Base-by-base conservation (phyloP, 2,329 filamentous ascomycete genomes). In the Thielaviopsis ethacetica region DNA sequence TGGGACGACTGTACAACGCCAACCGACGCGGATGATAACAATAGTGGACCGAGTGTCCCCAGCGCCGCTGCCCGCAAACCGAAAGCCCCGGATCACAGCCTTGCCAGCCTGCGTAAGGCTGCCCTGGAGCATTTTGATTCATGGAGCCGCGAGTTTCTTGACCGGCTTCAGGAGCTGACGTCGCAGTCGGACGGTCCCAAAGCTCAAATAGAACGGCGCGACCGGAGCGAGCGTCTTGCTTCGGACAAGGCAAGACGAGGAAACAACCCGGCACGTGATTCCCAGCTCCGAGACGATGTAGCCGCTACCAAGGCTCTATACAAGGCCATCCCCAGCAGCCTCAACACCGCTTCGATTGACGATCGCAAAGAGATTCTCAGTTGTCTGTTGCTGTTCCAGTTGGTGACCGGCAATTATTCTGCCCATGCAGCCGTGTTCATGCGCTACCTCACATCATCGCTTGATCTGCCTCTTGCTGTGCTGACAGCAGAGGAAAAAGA, bases 351-450 rank as follows among this genome's bases (percentile, higher is more conserved):
- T 2, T 72, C 80, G 0, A 68, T 76, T 22, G 74, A 76, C 49
- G 82, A 86, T 64, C 75, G 82, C 50, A 73, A 75, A 52, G 77
- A 88, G 61, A 76, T 84, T 2, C 70, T 91, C 13, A 85, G 87
- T 68, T 84, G 84, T 19, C 70, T 88, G 7, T 71, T 91, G 7
- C 75, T 93, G 1, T 72, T 91, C 3, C 70, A 91, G 6, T 74
- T 93, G 2, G 86, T 84, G 10, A 74, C 85, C 1, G 84, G 89
- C 41, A 82, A 83, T 62, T 93, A 93, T 67, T 83, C 81, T 22
- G 85, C 86, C 3, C 79, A 89, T 67, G 88, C 87, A 1, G 77
- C 88, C 10, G 75, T 83, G 1, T 69, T 93, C 30, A 73, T 87
- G 12, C 76, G 88, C 30, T 78, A 85, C 62, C 73, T 91, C 5